Evolutionary conservation across 2,329 filamentous ascomycete genomes (phyloP).

Genomic region (Xylaria sp.): DNA sequence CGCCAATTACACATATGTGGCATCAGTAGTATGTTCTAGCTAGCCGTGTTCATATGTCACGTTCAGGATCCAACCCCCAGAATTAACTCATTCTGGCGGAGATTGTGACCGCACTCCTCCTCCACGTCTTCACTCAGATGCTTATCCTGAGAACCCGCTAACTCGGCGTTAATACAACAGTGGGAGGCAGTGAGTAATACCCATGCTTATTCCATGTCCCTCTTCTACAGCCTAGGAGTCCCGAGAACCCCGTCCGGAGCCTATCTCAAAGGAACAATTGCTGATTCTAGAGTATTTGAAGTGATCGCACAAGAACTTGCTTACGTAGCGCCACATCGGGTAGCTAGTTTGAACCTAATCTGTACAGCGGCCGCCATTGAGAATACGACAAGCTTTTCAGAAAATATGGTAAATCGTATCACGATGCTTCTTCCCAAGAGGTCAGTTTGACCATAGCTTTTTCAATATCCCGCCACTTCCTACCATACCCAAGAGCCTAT

Average conservation of each 20-base stretch:
- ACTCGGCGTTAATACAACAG: slow-evolving; percentile 17
- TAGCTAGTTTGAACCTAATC: slow-evolving; percentile 68
- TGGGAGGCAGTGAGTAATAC: slow-evolving; percentile 37
- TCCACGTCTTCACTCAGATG: background rate
- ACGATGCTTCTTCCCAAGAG: slow-evolving; percentile 73
- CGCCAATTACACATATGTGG: slow-evolving; percentile 74
- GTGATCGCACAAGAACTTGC: slow-evolving; percentile 88
- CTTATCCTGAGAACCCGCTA: slow-evolving; percentile 45
- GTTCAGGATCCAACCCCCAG: background rate
- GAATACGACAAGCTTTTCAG: slow-evolving; percentile 69
- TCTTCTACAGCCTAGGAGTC: background rate
- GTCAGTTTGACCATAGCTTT: slow-evolving; percentile 11
- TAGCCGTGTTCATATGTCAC: background rate
- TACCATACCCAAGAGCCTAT: background rate
- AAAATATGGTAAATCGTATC: slow-evolving; percentile 70
- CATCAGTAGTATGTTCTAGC: slow-evolving; percentile 63
- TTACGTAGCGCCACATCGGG: slow-evolving; percentile 60
- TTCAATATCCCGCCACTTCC: no score
- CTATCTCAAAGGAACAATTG: background rate
- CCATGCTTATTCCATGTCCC: background rate
- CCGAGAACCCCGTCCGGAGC: slow-evolving; percentile 53
- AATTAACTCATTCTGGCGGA: background rate
- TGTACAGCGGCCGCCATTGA: slow-evolving; percentile 70
- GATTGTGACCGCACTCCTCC: background rate
- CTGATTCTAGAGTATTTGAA: slow-evolving; percentile 14